phyloP scores from a whole-genome alignment of 345 rosid genomes.

The Syzygium aqueum region DNA sequence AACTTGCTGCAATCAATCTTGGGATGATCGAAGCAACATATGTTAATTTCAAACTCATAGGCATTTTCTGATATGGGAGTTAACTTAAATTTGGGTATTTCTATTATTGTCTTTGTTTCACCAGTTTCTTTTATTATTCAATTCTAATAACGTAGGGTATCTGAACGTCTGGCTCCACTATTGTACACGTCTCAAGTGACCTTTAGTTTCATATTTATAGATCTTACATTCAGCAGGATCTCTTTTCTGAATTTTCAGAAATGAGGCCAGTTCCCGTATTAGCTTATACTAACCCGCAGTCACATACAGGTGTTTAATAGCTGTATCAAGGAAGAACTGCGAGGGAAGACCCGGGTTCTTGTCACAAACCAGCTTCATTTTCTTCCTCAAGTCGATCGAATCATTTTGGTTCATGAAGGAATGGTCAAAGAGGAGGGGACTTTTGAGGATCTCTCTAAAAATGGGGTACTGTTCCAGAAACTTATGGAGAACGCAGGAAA shows the following conservation, averaged over 20 bases:
- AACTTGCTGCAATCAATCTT: not conserved
- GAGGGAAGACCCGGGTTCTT: slow-evolving; percentile 76
- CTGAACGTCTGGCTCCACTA: not conserved
- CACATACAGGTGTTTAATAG: slow-evolving; percentile 71
- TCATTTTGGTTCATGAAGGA: slow-evolving; percentile 69
- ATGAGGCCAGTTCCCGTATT: not conserved
- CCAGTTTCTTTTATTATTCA: not conserved
- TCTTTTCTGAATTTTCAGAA: not conserved
- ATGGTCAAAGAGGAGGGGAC: slow-evolving; percentile 81
- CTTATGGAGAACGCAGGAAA: slow-evolving; percentile 96
- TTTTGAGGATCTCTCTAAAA: slow-evolving; percentile 71
- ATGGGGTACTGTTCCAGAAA: slow-evolving; percentile 64
- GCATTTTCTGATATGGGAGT: not conserved
- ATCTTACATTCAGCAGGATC: not conserved
- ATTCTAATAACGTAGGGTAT: not conserved
- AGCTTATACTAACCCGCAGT: not conserved
- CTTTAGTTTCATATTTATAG: not conserved
- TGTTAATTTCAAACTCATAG: not conserved
- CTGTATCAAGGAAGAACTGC: slow-evolving; percentile 76
- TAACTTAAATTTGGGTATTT: not conserved
- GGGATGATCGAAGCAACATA: not conserved
- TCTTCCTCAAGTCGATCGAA: slow-evolving; percentile 84
- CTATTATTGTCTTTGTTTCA: not conserved
- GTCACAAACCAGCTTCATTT: slow-evolving; percentile 96
- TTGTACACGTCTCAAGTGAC: not conserved